These are phyloP conservation scores for Brachypodium distachyon DNA, from an alignment of 202 grass and related monocot genomes.

Conservation along the genomic window DNA sequence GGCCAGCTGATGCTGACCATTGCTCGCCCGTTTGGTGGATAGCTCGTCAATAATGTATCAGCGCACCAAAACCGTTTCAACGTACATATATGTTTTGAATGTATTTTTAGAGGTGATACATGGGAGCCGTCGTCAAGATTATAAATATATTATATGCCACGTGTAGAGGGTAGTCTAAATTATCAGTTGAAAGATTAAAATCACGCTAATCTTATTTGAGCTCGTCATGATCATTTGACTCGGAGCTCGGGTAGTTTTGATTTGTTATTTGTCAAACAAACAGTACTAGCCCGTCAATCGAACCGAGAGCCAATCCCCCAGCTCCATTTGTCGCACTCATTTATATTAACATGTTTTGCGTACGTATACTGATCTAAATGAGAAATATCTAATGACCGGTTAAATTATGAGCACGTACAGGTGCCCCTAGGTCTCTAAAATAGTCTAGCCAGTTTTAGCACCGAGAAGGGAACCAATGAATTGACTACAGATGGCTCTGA, in stretches of 20 bases:
- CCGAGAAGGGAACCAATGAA: not conserved
- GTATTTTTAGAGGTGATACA: not conserved
- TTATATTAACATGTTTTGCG: not conserved
- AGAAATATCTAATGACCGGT: conserved; percentile 3
- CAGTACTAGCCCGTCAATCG: not conserved
- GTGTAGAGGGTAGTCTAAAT: not conserved
- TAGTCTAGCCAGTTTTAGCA: not conserved
- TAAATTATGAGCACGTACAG: not conserved
- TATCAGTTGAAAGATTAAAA: not conserved
- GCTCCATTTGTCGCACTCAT: not conserved
- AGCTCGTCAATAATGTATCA: not conserved
- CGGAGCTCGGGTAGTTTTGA: not conserved
- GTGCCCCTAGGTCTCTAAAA: not conserved
- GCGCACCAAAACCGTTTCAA: not conserved
- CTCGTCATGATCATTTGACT: not conserved
- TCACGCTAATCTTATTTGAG: not conserved
- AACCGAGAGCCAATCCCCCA: not conserved
- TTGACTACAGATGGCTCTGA: not conserved
- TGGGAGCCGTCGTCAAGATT: not conserved
- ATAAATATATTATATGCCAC: not conserved
- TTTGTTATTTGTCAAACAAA: not conserved
- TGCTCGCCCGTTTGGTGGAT: conserved; percentile 4
- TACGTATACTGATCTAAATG: not conserved
- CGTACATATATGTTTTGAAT: not conserved
- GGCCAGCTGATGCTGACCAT: not conserved